Conservation (phyloP, 1,284 basidiomycete genomes). For the Coniferiporia weirii region DNA sequence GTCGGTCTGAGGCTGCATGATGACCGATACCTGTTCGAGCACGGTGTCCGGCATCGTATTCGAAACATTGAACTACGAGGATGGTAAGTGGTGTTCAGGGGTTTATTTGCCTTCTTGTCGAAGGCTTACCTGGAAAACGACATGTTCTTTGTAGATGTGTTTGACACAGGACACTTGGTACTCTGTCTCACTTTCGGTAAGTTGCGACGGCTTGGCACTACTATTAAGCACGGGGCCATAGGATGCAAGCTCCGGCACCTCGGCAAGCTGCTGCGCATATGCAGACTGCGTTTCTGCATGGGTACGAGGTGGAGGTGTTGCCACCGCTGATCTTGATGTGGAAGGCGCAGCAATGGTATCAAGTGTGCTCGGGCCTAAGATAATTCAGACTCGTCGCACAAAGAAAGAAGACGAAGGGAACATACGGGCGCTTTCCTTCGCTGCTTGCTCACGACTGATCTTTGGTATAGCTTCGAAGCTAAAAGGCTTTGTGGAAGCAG, state of each 20-base stretch:
- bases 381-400: conserved; percentile 11
- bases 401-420: conserved; percentile 17
- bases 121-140: conserved; percentile 85
- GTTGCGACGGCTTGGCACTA: conserved; percentile 71
- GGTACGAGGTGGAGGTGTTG: conserved; percentile 62
- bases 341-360: conserved; percentile 75
- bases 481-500: conserved; percentile 65
- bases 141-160: conserved; percentile 92
- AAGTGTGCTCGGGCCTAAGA: conserved; percentile 71
- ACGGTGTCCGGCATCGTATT: conserved; percentile 99
- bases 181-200: conserved; percentile 97
- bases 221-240: conserved; percentile 92
- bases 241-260: conserved; percentile 79
- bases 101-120: conserved; percentile 4
- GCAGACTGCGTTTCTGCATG: conserved; percentile 81
- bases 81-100: background rate
- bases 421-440: conserved; percentile 81
- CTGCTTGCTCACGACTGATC: conserved; percentile 85
- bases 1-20: conserved; percentile 80
- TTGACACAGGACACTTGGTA: conserved; percentile 97
- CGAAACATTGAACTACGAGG: conserved; percentile 85
- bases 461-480: conserved; percentile 82
- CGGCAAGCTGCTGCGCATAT: conserved; percentile 81
- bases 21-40: conserved; percentile 91
- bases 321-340: conserved; percentile 49